A percentile compares a stretch with the other conserved stretches of the same genome.
Conservation (phyloP, 1,284 basidiomycete genomes). For the Boletus albobrunnescens region DNA sequence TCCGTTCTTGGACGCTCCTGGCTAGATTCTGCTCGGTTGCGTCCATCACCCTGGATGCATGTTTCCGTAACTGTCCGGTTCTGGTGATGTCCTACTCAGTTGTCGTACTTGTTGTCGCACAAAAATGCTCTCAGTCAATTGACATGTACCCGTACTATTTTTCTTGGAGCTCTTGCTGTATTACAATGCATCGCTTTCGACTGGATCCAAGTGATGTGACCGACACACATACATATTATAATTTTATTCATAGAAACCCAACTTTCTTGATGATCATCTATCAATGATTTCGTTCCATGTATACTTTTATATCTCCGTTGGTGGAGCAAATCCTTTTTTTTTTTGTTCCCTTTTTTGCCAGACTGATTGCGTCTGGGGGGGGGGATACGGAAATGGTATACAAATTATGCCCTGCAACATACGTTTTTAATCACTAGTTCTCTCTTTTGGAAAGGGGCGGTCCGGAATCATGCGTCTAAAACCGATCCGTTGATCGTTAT, state of each 20-base stretch:
- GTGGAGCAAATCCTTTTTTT: conserved; percentile 26
- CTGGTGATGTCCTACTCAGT: conserved; percentile 14
- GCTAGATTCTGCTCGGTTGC: conserved; percentile 16
- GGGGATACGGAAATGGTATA: no score
- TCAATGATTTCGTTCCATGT: conserved; percentile 30
- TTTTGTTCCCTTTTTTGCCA: no score
- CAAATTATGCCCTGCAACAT: background rate
- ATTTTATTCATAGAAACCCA: conserved; percentile 27
- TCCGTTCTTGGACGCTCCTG: conserved; percentile 21
- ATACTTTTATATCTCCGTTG: background rate
- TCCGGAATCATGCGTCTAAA: conserved; percentile 8
- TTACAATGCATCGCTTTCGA: conserved; percentile 22
- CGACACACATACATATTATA: conserved; percentile 15
- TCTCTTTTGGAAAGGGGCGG: conserved; percentile 9
- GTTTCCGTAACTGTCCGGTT: conserved; percentile 18
- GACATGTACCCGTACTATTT: conserved; percentile 24
- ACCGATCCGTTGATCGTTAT: conserved; percentile 19
- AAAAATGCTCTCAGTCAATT: conserved; percentile 20
- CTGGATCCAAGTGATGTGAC: conserved; percentile 15
- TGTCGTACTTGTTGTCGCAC: conserved; percentile 28
- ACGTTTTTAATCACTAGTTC: background rate
- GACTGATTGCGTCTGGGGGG: conserved; percentile 12
- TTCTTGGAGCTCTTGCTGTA: conserved; percentile 33
- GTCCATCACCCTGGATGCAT: conserved; percentile 3
- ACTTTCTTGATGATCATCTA: conserved; percentile 30